Percentiles rank a stretch among this genome's conserved stretches.
Conservation (phyloP, 2,329 filamentous ascomycete genomes). For the Sporothrix protearum region DNA sequence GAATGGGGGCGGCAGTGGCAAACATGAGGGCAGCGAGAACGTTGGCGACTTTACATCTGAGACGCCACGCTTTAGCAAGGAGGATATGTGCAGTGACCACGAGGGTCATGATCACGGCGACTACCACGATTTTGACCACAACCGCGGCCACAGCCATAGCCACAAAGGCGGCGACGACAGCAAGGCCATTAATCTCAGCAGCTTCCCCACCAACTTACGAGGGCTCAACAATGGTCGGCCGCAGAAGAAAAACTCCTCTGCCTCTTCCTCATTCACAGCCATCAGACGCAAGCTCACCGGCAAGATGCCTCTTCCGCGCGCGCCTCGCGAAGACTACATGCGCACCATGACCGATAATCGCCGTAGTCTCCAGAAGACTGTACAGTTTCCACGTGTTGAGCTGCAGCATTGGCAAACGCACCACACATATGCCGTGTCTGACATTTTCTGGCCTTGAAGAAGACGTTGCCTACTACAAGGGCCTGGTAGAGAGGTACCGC, state of each 20-base stretch:
- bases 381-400: background rate
- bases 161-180: conserved; percentile 1
- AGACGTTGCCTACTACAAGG: background rate
- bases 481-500: conserved; percentile 2
- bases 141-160: background rate
- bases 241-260: background rate
- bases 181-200: conserved; percentile 6
- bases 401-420: conserved; percentile 18
- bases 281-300: background rate
- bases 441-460: background rate
- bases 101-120: background rate
- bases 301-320: background rate
- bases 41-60: background rate
- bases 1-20: background rate
- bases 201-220: background rate
- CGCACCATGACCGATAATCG: conserved; percentile 11
- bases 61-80: background rate
- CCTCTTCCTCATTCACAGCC: background rate
- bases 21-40: background rate
- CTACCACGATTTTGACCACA: background rate
- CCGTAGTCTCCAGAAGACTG: conserved; percentile 10
- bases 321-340: conserved; percentile 5
- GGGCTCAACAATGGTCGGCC: background rate
- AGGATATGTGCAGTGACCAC: background rate
- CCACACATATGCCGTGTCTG: conserved; percentile 12